These are phyloP conservation scores for Ceratocystis ficicola DNA, from an alignment of 2,329 filamentous ascomycete genomes.

Conservation along the genomic window DNA sequence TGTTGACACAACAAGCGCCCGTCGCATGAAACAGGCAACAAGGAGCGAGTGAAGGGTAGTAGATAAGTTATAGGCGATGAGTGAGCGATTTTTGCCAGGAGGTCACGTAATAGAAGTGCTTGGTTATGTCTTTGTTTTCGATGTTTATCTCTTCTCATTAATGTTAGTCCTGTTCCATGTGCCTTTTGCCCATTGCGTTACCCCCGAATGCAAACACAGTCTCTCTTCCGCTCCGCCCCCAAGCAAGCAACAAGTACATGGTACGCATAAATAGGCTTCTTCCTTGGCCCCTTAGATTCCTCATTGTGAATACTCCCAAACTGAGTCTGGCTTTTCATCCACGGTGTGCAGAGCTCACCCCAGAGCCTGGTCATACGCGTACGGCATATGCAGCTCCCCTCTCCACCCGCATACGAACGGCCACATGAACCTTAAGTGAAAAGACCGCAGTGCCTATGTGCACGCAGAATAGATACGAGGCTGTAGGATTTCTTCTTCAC, in stretches of 20 bases:
- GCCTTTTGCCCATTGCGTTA: not conserved
- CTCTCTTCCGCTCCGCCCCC: not conserved
- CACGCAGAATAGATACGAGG: not conserved
- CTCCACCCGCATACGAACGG: not conserved
- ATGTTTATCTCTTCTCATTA: not conserved
- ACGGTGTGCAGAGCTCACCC: not conserved
- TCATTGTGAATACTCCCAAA: not conserved
- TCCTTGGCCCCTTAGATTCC: too few relatives aligned
- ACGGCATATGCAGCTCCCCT: not conserved
- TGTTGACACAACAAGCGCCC: too few relatives aligned
- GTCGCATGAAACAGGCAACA: not conserved
- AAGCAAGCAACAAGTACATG: too few relatives aligned
- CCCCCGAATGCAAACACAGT: not conserved
- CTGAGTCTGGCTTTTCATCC: not conserved
- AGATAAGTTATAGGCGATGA: not conserved
- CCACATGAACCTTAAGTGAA: not conserved
- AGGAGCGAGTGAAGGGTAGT: not conserved
- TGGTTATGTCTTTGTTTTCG: conserved; percentile 3
- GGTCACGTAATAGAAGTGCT: not conserved
- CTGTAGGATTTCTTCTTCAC: not conserved
- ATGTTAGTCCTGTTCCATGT: not conserved
- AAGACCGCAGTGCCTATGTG: not conserved
- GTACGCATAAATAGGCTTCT: too few relatives aligned
- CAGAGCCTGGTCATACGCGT: not conserved
- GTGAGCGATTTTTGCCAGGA: not conserved